Evolutionary conservation across 2,329 filamentous ascomycete species (phyloP).

Genomic region (Aspergillus melleus): DNA sequence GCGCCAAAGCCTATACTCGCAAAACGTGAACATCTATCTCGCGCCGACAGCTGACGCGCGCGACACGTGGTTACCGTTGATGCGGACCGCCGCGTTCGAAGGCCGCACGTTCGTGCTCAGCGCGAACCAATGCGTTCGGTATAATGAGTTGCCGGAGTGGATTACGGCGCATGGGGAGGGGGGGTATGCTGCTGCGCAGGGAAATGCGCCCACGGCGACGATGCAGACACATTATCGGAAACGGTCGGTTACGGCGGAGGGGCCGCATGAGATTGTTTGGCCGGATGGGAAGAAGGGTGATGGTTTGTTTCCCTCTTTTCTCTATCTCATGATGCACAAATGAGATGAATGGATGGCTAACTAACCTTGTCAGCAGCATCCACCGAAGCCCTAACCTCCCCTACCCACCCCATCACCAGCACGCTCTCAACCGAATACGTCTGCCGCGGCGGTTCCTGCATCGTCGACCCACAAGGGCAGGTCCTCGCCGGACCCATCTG

Average conservation of each 20-base stretch:
- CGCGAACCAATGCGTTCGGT: slow-evolving; percentile 76
- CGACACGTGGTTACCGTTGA: slow-evolving; percentile 78
- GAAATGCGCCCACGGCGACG: too few species aligned
- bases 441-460: slow-evolving; percentile 77
- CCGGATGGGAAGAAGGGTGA: slow-evolving; percentile 22
- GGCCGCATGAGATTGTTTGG: slow-evolving; percentile 51
- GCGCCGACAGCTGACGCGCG: slow-evolving; percentile 85
- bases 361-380: not conserved
- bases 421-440: slow-evolving; percentile 48
- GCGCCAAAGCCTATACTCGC: slow-evolving; percentile 77
- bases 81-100: slow-evolving; percentile 79
- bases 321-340: not conserved
- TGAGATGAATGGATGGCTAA: not conserved
- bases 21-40: slow-evolving; percentile 89
- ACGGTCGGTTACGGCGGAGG: slow-evolving; percentile 35
- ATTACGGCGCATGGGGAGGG: slow-evolving; percentile 40
- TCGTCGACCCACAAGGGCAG: slow-evolving; percentile 77
- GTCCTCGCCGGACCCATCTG: slow-evolving; percentile 78
- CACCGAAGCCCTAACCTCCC: not conserved
- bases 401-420: not conserved
- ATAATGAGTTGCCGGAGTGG: slow-evolving; percentile 59
- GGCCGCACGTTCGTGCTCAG: slow-evolving; percentile 82
- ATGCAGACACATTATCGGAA: slow-evolving; percentile 8
- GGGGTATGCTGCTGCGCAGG: not conserved
- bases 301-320: slow-evolving; percentile 1